phyloP scores from a whole-genome alignment of 257 asterid genomes.

The Paulownia fortunei region DNA sequence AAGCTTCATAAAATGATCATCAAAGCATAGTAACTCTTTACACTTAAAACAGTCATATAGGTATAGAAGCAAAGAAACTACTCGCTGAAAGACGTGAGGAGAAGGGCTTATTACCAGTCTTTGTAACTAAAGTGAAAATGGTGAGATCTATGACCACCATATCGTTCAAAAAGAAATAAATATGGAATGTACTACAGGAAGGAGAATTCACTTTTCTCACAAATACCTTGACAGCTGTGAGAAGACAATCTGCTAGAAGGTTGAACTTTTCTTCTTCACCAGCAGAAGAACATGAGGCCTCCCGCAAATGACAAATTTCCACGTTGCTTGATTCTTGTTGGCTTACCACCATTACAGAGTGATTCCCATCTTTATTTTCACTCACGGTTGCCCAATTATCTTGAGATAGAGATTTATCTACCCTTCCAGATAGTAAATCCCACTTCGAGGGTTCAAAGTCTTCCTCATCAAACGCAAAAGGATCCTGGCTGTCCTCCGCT shows the following conservation, averaged over 20 bases:
- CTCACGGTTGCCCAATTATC: conserved; percentile 35
- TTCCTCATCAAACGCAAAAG: conserved; percentile 78
- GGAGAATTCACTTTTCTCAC: conserved; percentile 15
- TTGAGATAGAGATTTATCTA: conserved; percentile 39
- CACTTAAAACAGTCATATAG: background rate
- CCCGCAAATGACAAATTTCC: conserved; percentile 43
- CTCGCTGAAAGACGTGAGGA: background rate
- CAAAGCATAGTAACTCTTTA: background rate
- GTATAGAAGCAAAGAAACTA: background rate
- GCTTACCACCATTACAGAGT: conserved; percentile 36
- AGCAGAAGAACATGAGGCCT: conserved; percentile 56
- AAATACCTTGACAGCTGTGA: conserved; percentile 73
- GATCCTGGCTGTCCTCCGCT: conserved; percentile 65
- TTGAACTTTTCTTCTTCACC: conserved; percentile 48
- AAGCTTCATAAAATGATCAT: conserved; percentile 5
- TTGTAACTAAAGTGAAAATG: background rate
- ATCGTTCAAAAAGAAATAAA: background rate
- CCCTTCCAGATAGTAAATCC: conserved; percentile 71
- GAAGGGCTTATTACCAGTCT: background rate
- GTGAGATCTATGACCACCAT: conserved; percentile 2
- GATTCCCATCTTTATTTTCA: conserved; percentile 36
- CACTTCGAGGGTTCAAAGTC: conserved; percentile 76
- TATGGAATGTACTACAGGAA: background rate
- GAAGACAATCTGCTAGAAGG: conserved; percentile 82
- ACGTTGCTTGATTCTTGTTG: conserved; percentile 52